Evolutionary conservation across 1,284 basidiomycete species (phyloP).

Genomic region (Apiotrichum akiyoshidainum): DNA sequence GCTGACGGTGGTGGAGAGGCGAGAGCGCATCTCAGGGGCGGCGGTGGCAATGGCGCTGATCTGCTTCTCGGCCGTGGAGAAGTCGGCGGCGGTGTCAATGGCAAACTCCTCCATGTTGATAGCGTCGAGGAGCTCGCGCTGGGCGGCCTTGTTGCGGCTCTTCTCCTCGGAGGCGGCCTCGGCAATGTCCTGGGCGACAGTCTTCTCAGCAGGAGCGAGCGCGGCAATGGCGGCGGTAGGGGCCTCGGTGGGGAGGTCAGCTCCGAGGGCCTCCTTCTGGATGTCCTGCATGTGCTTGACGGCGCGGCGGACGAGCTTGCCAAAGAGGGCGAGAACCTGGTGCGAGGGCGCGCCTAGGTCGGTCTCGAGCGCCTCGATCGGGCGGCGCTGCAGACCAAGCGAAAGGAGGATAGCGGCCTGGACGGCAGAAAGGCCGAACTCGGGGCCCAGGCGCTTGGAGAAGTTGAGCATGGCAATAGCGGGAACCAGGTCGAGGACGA

Average conservation of each 20-base stretch:
- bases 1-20: constrained; percentile 67
- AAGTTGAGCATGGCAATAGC: constrained; percentile 79
- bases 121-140: constrained; percentile 77
- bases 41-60: constrained; percentile 57
- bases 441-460: constrained; percentile 62
- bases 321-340: constrained; percentile 85
- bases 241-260: constrained; percentile 52
- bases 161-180: constrained; percentile 52
- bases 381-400: constrained; percentile 86
- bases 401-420: constrained; percentile 86
- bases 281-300: constrained; percentile 74
- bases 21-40: constrained; percentile 45
- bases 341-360: constrained; percentile 67
- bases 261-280: constrained; percentile 71
- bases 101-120: constrained; percentile 82
- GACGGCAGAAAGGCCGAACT: constrained; percentile 69
- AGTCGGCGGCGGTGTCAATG: constrained; percentile 70
- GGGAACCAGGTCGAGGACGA: constrained; percentile 88
- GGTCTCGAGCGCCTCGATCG: constrained; percentile 83
- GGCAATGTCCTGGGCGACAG: constrained; percentile 59
- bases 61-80: constrained; percentile 69
- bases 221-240: not conserved
- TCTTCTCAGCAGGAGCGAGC: constrained; percentile 41
- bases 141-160: constrained; percentile 50
- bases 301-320: constrained; percentile 84